phyloP scores from a whole-genome alignment of 225 moss, liverwort and hornwort species.

The Physcomitrium patens region DNA sequence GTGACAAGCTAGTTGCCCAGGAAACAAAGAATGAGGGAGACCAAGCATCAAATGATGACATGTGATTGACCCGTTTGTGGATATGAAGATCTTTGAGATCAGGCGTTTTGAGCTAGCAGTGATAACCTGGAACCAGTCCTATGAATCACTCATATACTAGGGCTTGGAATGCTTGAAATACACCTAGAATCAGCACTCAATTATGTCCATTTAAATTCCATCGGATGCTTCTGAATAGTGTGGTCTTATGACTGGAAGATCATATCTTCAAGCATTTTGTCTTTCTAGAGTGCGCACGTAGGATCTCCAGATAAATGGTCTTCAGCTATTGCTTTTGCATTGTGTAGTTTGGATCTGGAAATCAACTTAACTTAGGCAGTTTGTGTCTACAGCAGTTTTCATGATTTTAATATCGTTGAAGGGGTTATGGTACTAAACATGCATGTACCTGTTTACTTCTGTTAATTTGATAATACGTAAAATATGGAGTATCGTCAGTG shows the following conservation, averaged over 20 bases:
- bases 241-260: not conserved
- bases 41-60: constrained; percentile 17
- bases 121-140: constrained; percentile 2
- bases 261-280: not conserved
- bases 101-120: constrained; percentile 7
- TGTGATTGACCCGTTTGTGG: not conserved
- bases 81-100: not conserved
- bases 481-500: too few species aligned
- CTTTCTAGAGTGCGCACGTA: too few species aligned
- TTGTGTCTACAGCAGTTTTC: too few species aligned
- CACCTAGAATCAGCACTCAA: not conserved
- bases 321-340: too few species aligned
- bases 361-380: too few species aligned
- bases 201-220: not conserved
- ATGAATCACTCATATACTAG: constrained; percentile 3
- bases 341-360: too few species aligned
- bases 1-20: constrained; percentile 45
- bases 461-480: too few species aligned
- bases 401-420: too few species aligned
- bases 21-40: constrained; percentile 27
- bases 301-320: too few species aligned
- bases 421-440: too few species aligned
- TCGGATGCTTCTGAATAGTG: not conserved
- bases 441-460: too few species aligned
- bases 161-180: not conserved